phyloP scores from a whole-genome alignment of 2,329 filamentous ascomycete genomes.

The Neodidymelliopsis sp. region DNA sequence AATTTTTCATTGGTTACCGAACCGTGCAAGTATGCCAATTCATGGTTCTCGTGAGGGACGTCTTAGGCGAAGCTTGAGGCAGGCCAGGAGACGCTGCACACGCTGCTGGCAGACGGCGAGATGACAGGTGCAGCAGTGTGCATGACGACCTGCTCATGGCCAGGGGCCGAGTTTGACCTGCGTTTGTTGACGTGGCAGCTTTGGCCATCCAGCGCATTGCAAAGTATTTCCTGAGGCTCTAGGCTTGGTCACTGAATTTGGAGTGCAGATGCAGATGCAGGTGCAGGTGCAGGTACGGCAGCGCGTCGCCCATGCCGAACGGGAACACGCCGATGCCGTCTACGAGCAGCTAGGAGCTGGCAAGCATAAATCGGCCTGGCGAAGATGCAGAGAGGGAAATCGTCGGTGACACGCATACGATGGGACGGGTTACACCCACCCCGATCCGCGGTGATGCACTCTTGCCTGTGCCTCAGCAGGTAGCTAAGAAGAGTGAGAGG shows the following conservation, averaged over 20 bases:
- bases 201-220: constrained; percentile 1
- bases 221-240: constrained; percentile 1
- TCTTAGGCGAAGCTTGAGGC: not conserved
- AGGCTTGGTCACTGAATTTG: not conserved
- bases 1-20: too few species aligned
- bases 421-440: constrained; percentile 3
- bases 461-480: not conserved
- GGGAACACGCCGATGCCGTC: not conserved
- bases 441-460: constrained; percentile 4
- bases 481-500: constrained; percentile 2
- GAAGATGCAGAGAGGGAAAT: not conserved
- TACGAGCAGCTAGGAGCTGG: not conserved
- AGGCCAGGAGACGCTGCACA: constrained; percentile 4
- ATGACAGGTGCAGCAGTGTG: not conserved
- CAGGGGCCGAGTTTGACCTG: not conserved
- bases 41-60: not conserved
- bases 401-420: constrained; percentile 1
- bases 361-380: not conserved
- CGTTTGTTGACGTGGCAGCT: constrained; percentile 10
- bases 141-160: constrained; percentile 1
- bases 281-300: too few species aligned
- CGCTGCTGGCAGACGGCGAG: not conserved
- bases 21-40: too few species aligned
- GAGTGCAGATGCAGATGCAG: constrained; percentile 3
- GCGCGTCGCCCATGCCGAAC: not conserved